Evolutionary conservation across 805 yeast species (phyloP).

Genomic region (Monosporozyma yasuniensis): DNA sequence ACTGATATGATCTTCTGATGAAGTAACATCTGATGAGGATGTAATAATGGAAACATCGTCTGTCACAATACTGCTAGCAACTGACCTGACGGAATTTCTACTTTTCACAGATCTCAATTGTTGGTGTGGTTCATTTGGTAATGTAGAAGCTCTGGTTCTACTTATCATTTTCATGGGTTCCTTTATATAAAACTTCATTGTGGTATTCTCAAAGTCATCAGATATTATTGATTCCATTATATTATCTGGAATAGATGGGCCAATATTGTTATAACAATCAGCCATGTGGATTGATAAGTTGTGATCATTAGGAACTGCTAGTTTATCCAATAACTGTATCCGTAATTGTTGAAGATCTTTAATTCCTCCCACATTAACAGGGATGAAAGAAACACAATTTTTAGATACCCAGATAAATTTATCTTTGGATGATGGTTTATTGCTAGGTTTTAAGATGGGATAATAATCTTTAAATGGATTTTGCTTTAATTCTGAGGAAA

Average conservation of each 20-base stretch:
- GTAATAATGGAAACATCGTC: constrained; percentile 24
- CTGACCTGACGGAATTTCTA: constrained; percentile 23
- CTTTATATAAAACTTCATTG: constrained; percentile 24
- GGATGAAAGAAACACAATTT: constrained; percentile 50
- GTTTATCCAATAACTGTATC: constrained; percentile 30
- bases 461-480: neutral
- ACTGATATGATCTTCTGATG: constrained; percentile 23
- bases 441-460: neutral
- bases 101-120: constrained; percentile 18
- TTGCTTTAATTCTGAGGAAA: neutral
- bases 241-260: constrained; percentile 46
- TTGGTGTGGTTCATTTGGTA: constrained; percentile 10
- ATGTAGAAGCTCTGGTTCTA: constrained; percentile 15
- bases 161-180: constrained; percentile 14
- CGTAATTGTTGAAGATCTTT: constrained; percentile 33
- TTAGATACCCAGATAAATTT: constrained; percentile 47
- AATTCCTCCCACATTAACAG: constrained; percentile 35
- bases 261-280: constrained; percentile 55
- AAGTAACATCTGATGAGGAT: constrained; percentile 25
- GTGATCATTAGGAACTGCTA: constrained; percentile 22
- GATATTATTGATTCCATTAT: constrained; percentile 33
- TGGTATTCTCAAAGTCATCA: constrained; percentile 27
- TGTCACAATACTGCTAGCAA: constrained; percentile 18
- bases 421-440: constrained; percentile 7
- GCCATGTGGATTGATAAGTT: constrained; percentile 47